Evolutionary conservation across 2,329 filamentous ascomycete species (phyloP).

Genomic region (Sarocladium strictum): DNA sequence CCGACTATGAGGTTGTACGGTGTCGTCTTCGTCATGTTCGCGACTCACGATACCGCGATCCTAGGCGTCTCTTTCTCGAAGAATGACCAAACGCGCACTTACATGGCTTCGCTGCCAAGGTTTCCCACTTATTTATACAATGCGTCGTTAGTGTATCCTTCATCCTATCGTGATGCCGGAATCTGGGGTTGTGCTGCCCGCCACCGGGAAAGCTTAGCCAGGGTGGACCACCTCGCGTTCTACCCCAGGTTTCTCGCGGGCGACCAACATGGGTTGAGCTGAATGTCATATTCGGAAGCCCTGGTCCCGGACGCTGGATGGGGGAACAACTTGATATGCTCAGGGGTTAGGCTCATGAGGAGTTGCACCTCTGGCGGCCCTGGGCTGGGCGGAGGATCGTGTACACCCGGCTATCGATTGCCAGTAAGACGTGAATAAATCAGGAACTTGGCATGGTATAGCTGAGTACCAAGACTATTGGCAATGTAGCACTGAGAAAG

Average conservation of each 20-base stretch:
- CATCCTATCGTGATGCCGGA: not conserved
- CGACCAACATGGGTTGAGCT: not conserved
- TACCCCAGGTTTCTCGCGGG: not conserved
- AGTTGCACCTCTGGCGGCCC: no score
- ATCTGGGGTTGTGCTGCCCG: not conserved
- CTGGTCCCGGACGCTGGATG: no score
- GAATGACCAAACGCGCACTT: not conserved
- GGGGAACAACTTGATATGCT: no score
- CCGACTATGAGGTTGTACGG: slow-evolving; percentile 6
- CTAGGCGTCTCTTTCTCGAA: not conserved
- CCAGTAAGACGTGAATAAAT: no score
- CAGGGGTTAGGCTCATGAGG: no score
- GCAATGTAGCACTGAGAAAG: no score
- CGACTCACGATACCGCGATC: not conserved
- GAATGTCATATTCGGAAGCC: no score
- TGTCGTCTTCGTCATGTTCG: not conserved
- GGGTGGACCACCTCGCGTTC: not conserved
- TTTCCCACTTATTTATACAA: not conserved
- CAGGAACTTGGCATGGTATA: no score
- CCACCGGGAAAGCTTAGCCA: not conserved
- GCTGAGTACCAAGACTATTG: no score
- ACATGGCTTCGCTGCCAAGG: not conserved
- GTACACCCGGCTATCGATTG: no score
- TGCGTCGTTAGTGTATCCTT: not conserved
- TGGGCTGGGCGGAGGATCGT: no score